These are phyloP conservation scores for Diaporthe sp. DNA, from an alignment of 2,329 filamentous ascomycete species.

Conservation along the genomic window DNA sequence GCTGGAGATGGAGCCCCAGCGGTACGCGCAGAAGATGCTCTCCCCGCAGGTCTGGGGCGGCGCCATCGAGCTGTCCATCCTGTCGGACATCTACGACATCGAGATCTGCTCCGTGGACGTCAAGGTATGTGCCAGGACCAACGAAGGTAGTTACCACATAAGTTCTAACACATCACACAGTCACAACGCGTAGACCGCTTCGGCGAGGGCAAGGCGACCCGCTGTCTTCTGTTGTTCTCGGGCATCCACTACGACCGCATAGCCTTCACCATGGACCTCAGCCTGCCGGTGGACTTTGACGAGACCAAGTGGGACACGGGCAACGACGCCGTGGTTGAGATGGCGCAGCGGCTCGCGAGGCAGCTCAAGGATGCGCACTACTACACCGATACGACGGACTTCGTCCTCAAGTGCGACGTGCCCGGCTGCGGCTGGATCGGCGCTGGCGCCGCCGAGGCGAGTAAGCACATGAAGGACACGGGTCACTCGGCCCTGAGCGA, in stretches of 20 bases:
- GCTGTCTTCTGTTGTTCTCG: slow-evolving; percentile 89
- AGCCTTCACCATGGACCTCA: slow-evolving; percentile 74
- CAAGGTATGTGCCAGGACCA: slow-evolving; percentile 53
- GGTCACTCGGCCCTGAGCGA: slow-evolving; percentile 65
- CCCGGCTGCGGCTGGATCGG: slow-evolving; percentile 75
- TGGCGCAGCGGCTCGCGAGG: slow-evolving; percentile 73
- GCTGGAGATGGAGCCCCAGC: slow-evolving; percentile 77
- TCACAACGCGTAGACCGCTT: slow-evolving; percentile 74
- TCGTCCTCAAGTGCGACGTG: slow-evolving; percentile 82
- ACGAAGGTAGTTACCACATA: no score
- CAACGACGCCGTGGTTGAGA: slow-evolving; percentile 77
- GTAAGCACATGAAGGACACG: slow-evolving; percentile 73
- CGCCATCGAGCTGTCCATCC: slow-evolving; percentile 87
- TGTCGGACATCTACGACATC: slow-evolving; percentile 86
- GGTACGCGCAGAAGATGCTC: slow-evolving; percentile 87
- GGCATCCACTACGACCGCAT: slow-evolving; percentile 96
- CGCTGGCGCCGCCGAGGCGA: slow-evolving; percentile 74
- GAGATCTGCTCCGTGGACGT: slow-evolving; percentile 91
- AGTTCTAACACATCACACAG: slow-evolving; percentile 26
- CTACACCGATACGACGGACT: slow-evolving; percentile 87
- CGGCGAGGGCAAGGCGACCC: slow-evolving; percentile 78
- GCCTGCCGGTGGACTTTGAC: slow-evolving; percentile 80
- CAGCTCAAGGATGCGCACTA: slow-evolving; percentile 81
- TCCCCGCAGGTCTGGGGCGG: slow-evolving; percentile 90
- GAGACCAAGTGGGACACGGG: slow-evolving; percentile 68